phyloP scores from a whole-genome alignment of 2,329 filamentous ascomycete genomes.

The Pseudogymnoascus sp. region DNA sequence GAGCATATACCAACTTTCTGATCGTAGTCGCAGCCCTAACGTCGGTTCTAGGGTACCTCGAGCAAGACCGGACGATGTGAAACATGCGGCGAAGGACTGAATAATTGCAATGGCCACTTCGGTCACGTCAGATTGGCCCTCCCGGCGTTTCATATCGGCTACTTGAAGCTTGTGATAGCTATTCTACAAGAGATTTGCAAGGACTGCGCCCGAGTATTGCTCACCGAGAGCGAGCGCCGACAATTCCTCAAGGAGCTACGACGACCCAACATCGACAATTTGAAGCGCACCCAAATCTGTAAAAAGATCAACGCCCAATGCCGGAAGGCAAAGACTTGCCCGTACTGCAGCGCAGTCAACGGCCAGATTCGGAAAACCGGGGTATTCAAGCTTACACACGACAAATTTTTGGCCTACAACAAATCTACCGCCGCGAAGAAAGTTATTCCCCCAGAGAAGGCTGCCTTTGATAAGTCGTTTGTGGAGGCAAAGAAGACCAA shows the following conservation, averaged over 20 bases:
- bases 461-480: conserved; percentile 81
- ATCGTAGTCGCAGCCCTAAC: conserved; percentile 12
- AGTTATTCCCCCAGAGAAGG: conserved; percentile 71
- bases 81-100: conserved; percentile 75
- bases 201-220: conserved; percentile 75
- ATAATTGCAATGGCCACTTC: conserved; percentile 90
- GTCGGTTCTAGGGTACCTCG: conserved; percentile 59
- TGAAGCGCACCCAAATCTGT: conserved; percentile 73
- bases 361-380: conserved; percentile 88
- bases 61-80: conserved; percentile 72
- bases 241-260: conserved; percentile 73
- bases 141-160: conserved; percentile 92
- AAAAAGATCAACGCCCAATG: conserved; percentile 88
- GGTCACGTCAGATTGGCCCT: conserved; percentile 86
- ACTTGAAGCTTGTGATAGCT: conserved; percentile 85
- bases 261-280: conserved; percentile 75
- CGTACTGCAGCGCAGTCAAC: conserved; percentile 74
- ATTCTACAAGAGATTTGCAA: conserved; percentile 97
- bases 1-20: conserved; percentile 16
- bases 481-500: conserved; percentile 69
- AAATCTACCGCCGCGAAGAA: conserved; percentile 84
- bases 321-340: conserved; percentile 76
- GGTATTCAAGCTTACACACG: conserved; percentile 88
- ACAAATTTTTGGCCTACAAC: conserved; percentile 85
- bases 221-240: conserved; percentile 73